phyloP scores from a whole-genome alignment of 176 grass and related monocot species.

The Calamus simplicifolius region DNA sequence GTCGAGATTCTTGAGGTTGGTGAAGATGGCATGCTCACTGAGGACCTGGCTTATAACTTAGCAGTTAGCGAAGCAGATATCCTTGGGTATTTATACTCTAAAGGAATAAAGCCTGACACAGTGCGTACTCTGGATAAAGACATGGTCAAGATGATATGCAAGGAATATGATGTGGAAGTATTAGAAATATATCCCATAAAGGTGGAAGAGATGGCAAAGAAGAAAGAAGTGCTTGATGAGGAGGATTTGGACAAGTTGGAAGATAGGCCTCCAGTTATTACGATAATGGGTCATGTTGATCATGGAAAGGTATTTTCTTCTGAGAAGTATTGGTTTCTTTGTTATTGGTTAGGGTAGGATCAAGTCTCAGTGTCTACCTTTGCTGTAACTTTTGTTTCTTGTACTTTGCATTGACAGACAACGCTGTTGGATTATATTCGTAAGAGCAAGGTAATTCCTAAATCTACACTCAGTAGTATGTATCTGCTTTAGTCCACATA shows the following conservation, averaged over 20 bases:
- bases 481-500: too few relatives aligned
- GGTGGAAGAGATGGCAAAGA: slow-evolving; percentile 93
- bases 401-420: slow-evolving; percentile 47
- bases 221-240: slow-evolving; percentile 81
- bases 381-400: slow-evolving; percentile 1
- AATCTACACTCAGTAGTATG: background rate
- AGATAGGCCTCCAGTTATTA: slow-evolving; percentile 79
- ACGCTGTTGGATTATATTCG: slow-evolving; percentile 91
- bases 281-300: slow-evolving; percentile 99
- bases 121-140: slow-evolving; percentile 70
- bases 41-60: slow-evolving; percentile 75
- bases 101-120: slow-evolving; percentile 45
- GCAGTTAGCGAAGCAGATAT: slow-evolving; percentile 66
- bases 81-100: slow-evolving; percentile 52
- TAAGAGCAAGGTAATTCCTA: slow-evolving; percentile 84
- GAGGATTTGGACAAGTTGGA: slow-evolving; percentile 84
- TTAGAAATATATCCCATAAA: slow-evolving; percentile 58
- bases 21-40: slow-evolving; percentile 74
- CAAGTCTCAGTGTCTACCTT: too few relatives aligned
- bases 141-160: slow-evolving; percentile 94
- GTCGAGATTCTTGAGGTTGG: slow-evolving; percentile 96
- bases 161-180: slow-evolving; percentile 92
- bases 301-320: slow-evolving; percentile 72
- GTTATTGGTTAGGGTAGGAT: background rate
- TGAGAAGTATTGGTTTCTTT: slow-evolving; percentile 2